Evolutionary conservation across 2,329 filamentous ascomycete species (phyloP), one percentile per base, ranked within the genome.

Genomic region (Colletotrichum gloeosporioides): DNA sequence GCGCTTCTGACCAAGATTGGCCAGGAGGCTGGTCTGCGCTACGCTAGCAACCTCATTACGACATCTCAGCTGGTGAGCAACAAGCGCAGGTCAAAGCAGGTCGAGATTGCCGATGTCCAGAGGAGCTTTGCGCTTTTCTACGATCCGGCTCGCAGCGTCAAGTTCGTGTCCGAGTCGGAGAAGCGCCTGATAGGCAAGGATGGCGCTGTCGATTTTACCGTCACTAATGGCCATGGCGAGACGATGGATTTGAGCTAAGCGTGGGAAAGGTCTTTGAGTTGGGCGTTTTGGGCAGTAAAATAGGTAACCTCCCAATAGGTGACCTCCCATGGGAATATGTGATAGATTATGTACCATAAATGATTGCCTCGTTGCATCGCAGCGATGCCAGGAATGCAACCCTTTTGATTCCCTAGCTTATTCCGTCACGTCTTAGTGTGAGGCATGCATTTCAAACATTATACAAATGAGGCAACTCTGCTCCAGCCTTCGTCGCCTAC

Each of bases 21-120:
- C 34, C 92, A 96, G 82, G 97, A 99, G 85, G 93, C 96, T 2
- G 96, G 96, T 29, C 89, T 99, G 67, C 91, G 97, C 80, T 99
- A 99, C 84, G 96, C 96, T n/a, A 98, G 95, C 88, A 98, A 99
- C 84, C 93, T 99, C 72, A 98, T 99, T 86, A 98, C 95, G 27
- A 98, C 97, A 3, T 97, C 95, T 7, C 94, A 98, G 84, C 91
- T 99, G 61, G 90, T 99, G 66, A 93, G 92, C 77, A 93, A 95
- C 81, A 99, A 98, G 90, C 92, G 96, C 79, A 94, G 93, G 82
- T 93, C 94, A 18, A 95, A 95, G 85, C 93, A 96, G 82, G 95
- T 99, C 64, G 92, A 91, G 73, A 91, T 98, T 74, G 92, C 95
- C 72, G 97, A 99, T 82, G 96, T 99, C 15, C 94, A 98, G 88